A percentile compares a stretch with the other conserved stretches of the same genome.
phyloP scores from a whole-genome alignment of 768 basidiomycete species.

The Clitopilus hobsonii region DNA sequence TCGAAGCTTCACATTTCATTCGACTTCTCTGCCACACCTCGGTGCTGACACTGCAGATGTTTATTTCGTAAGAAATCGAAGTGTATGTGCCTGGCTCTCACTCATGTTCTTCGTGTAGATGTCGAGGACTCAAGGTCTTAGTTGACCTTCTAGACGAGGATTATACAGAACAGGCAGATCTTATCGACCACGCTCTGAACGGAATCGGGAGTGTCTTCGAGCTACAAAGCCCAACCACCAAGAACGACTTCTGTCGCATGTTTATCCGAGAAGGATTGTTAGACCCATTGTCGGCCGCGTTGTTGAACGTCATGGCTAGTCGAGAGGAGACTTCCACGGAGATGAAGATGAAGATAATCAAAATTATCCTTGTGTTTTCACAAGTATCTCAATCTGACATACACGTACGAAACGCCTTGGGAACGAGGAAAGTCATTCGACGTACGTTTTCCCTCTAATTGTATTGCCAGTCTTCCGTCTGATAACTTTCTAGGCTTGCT shows the following conservation, averaged over 20 bases:
- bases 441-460: slow-evolving; percentile 48
- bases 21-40: slow-evolving; percentile 90
- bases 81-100: not conserved
- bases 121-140: slow-evolving; percentile 90
- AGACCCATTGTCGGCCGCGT: slow-evolving; percentile 86
- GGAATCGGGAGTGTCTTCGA: slow-evolving; percentile 96
- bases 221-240: slow-evolving; percentile 91
- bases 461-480: not conserved
- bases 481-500: slow-evolving; percentile 57
- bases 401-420: slow-evolving; percentile 89
- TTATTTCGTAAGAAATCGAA: slow-evolving; percentile 80
- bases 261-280: slow-evolving; percentile 94
- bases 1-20: slow-evolving; percentile 96
- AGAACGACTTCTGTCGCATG: slow-evolving; percentile 98
- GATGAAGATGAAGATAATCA: slow-evolving; percentile 86
- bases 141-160: slow-evolving; percentile 97
- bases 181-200: slow-evolving; percentile 90
- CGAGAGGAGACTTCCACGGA: slow-evolving; percentile 60
- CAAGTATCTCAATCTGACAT: slow-evolving; percentile 96
- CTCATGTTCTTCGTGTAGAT: slow-evolving; percentile 39
- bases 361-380: slow-evolving; percentile 86
- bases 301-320: slow-evolving; percentile 83
- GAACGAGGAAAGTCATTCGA: slow-evolving; percentile 82
- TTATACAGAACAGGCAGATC: slow-evolving; percentile 84
- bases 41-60: slow-evolving; percentile 94